phyloP scores from a whole-genome alignment of 2,329 filamentous ascomycete genomes.

The Cladophialophora exuberans region DNA sequence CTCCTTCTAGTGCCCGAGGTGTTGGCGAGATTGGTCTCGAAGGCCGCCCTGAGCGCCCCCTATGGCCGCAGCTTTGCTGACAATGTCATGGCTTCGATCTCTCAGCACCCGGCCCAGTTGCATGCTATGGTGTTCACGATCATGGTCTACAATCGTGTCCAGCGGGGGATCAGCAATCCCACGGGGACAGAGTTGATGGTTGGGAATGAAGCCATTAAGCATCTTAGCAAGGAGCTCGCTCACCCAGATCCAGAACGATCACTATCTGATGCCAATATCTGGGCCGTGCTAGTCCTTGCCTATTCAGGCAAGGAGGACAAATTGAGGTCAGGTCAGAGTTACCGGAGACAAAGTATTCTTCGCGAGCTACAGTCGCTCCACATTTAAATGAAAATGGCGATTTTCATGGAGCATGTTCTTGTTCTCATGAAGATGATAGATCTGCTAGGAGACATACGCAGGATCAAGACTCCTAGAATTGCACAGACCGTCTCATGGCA shows the following conservation, averaged over 20 bases:
- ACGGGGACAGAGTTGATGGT: constrained; percentile 10
- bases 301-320: constrained; percentile 34
- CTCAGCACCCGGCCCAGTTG: constrained; percentile 7
- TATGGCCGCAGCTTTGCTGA: constrained; percentile 14
- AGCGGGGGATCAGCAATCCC: background rate
- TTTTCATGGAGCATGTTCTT: constrained; percentile 40
- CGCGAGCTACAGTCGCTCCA: constrained; percentile 42
- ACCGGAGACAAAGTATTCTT: constrained; percentile 40
- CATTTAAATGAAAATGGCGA: constrained; percentile 39
- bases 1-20: constrained; percentile 2
- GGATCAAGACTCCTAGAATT: constrained; percentile 41
- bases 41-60: background rate
- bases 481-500: constrained; percentile 39
- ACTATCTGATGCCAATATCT: constrained; percentile 39
- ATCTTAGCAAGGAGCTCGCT: constrained; percentile 39
- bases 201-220: constrained; percentile 36
- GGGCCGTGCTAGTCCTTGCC: constrained; percentile 41
- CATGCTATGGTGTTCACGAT: constrained; percentile 17
- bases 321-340: constrained; percentile 19
- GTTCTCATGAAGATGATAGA: constrained; percentile 41
- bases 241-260: constrained; percentile 36
- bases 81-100: constrained; percentile 7
- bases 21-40: constrained; percentile 16
- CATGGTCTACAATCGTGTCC: constrained; percentile 10
- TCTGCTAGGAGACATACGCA: constrained; percentile 40